A percentile compares a stretch with the other conserved stretches of the same genome.
Conservation (phyloP, 2,329 filamentous ascomycete genomes). For the Exophiala alcalophila region DNA sequence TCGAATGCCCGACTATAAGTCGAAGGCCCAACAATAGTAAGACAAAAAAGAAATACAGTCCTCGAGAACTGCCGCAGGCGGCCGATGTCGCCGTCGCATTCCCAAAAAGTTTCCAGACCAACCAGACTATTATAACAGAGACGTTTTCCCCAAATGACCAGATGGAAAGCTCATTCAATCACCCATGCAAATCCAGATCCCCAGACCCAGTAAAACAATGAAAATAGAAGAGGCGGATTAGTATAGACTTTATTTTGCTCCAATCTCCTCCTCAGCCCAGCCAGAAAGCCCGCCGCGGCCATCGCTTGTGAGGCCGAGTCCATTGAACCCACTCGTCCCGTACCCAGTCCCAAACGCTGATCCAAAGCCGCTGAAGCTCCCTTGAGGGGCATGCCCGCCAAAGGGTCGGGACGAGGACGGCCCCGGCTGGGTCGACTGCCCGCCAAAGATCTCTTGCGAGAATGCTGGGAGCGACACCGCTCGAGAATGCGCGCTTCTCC, state of each 20-base stretch:
- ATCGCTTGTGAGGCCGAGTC: slow-evolving; percentile 58
- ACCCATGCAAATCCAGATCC: slow-evolving; percentile 11
- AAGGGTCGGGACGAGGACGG: slow-evolving; percentile 33
- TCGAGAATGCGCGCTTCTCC: slow-evolving; percentile 65
- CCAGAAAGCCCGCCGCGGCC: slow-evolving; percentile 52
- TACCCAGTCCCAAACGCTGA: slow-evolving; percentile 56
- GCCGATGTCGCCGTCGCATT: slow-evolving; percentile 6
- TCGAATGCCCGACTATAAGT: no score
- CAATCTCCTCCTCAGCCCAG: slow-evolving; percentile 63
- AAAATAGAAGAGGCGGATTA: slow-evolving; percentile 14
- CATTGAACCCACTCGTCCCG: slow-evolving; percentile 54
- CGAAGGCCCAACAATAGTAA: slow-evolving; percentile 22
- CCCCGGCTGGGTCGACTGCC: slow-evolving; percentile 32
- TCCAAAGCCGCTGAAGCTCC: slow-evolving; percentile 58
- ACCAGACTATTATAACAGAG: slow-evolving; percentile 21
- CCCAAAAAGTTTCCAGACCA: slow-evolving; percentile 2
- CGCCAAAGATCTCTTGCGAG: slow-evolving; percentile 55
- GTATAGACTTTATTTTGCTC: slow-evolving; percentile 47
- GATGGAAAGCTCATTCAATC: slow-evolving; percentile 14
- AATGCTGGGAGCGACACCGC: slow-evolving; percentile 84
- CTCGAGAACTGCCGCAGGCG: slow-evolving; percentile 17
- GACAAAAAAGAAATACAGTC: slow-evolving; percentile 23
- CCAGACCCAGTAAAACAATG: slow-evolving; percentile 3
- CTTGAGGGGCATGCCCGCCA: slow-evolving; percentile 38
- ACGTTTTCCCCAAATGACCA: slow-evolving; percentile 10